Conservation (phyloP, 371 early-diverging fungal genomes). For the Mortierella sp. region DNA sequence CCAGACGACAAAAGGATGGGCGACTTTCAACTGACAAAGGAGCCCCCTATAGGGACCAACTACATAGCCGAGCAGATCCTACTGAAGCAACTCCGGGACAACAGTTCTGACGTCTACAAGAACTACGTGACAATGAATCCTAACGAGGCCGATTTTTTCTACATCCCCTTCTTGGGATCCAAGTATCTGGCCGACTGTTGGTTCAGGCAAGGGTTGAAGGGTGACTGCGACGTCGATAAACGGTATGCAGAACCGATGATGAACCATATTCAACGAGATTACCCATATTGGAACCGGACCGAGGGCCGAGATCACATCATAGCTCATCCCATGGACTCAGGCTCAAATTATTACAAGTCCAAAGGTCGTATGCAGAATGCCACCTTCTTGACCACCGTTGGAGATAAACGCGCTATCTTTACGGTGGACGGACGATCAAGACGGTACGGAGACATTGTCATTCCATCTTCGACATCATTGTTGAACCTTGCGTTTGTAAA, state of each 20-base stretch:
- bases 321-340: constrained; percentile 67
- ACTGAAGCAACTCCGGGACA: constrained; percentile 56
- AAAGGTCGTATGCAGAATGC: constrained; percentile 59
- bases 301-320: constrained; percentile 62
- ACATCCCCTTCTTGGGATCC: constrained; percentile 68
- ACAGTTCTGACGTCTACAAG: constrained; percentile 55
- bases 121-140: constrained; percentile 65
- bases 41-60: not conserved
- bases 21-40: constrained; percentile 16
- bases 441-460: constrained; percentile 64
- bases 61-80: constrained; percentile 20
- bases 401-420: constrained; percentile 56
- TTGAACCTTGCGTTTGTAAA: constrained; percentile 54
- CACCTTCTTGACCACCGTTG: constrained; percentile 64
- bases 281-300: constrained; percentile 65
- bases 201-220: constrained; percentile 31
- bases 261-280: constrained; percentile 60
- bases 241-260: constrained; percentile 65
- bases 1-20: constrained; percentile 40
- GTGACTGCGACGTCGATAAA: constrained; percentile 63
- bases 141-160: constrained; percentile 65
- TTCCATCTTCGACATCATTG: constrained; percentile 62
- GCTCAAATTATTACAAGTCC: constrained; percentile 62
- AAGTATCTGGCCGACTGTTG: constrained; percentile 63
- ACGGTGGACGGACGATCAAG: constrained; percentile 56